Evolutionary conservation across 352 stramenopile species (phyloP), one percentile per base, ranked within the genome.

Genomic region (Pythium sukuiense): DNA sequence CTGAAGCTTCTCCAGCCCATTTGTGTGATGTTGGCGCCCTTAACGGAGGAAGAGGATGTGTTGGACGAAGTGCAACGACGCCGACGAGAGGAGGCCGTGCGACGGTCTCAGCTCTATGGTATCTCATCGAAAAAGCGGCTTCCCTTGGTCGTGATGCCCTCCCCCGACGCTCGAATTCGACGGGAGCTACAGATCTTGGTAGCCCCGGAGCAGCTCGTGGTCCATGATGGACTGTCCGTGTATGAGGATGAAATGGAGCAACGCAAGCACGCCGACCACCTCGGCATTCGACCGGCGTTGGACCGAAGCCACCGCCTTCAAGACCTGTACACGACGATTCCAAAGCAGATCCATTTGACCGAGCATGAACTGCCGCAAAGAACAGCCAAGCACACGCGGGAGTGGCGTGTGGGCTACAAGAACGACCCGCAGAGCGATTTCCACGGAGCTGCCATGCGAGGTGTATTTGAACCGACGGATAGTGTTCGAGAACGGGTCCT

Each of bases 381-480:
- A 1, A 69, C 69, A 1, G 65, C 69, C 29, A 56, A 62, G 41
- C 67, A 73, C 58, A 26, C 50, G 3, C 61, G 45, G 0, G 75
- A 77, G 30, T 87, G 76, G 80, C 73, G 77, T 7, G 59, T 87
- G 6, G 78, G 80, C 5, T 85, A 86, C 62, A 69, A 59, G 29
- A 89, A 89, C 50, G 73, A 72, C 29, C 55, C 72, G 18, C 69
- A 76, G 26, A 74, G 68, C 27, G 59, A 70, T 6, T 70, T 55
- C 30, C 62, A 65, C 27, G 62, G 73, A 13, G 66, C 49, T 0
- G 75, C 64, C 0, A 58, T 83, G n/a, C 66, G 68, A 20, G 70
- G 74, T n/a, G 68, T 76, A 33, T 88, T 88, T 64, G 76, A 88
- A 33, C 80, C 82, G 20, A 76, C 50, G 30, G 76, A 88, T 11